Conservation (phyloP, 2,329 filamentous ascomycete genomes). For the Pochonia chlamydosporia region DNA sequence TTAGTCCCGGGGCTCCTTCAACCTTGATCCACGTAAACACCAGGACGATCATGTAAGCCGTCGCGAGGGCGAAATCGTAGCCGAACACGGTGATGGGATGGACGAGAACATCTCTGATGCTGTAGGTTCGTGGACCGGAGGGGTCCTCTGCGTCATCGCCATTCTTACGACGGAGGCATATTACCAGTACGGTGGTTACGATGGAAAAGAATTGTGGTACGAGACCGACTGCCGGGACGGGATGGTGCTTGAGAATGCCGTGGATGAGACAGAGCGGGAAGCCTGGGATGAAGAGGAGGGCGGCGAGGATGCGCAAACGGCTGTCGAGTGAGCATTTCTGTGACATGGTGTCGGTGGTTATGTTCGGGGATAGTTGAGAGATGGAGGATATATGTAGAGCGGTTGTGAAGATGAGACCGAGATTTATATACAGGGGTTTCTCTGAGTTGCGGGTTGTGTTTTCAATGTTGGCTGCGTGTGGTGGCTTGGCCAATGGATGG, state of each 20-base stretch:
- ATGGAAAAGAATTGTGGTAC: conserved; percentile 33
- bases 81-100: conserved; percentile 32
- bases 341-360: too few species aligned
- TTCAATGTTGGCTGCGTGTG: neutral
- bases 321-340: conserved; percentile 4
- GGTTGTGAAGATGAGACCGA: too few species aligned
- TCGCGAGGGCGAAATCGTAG: conserved; percentile 29
- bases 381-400: too few species aligned
- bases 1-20: conserved; percentile 21
- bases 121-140: neutral
- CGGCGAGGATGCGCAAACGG: conserved; percentile 27
- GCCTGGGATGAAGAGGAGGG: conserved; percentile 31
- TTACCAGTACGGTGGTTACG: conserved; percentile 17
- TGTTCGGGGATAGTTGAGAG: too few species aligned
- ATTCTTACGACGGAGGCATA: conserved; percentile 10
- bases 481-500: neutral
- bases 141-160: conserved; percentile 2
- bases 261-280: conserved; percentile 33
- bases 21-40: conserved; percentile 33
- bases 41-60: conserved; percentile 31
- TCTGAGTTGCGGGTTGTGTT: too few species aligned
- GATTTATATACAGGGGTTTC: too few species aligned
- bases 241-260: conserved; percentile 26
- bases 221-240: conserved; percentile 33
- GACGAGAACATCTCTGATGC: conserved; percentile 9